A percentile compares a stretch with the other conserved stretches of the same genome.
These are phyloP conservation scores for Polyporus tsugae DNA, from an alignment of 1,284 basidiomycete genomes.

Conservation along the genomic window DNA sequence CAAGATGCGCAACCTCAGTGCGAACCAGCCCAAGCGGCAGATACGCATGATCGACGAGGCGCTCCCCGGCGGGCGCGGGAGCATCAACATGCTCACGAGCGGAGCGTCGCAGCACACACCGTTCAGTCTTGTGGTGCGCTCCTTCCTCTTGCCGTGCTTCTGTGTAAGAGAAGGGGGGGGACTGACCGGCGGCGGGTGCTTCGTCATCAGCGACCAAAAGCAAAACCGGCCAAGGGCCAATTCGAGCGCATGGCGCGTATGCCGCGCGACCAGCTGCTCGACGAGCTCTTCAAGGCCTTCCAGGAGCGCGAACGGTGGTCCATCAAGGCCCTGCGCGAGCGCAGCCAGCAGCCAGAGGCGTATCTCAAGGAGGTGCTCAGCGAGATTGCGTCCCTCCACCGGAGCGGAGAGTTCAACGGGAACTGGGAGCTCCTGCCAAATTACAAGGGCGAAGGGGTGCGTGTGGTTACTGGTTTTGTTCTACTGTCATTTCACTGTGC, in stretches of 20 bases:
- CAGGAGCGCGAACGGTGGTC: slow-evolving; percentile 85
- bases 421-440: slow-evolving; percentile 75
- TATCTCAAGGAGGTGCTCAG: slow-evolving; percentile 90
- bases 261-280: slow-evolving; percentile 89
- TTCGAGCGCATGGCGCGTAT: slow-evolving; percentile 92
- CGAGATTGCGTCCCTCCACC: slow-evolving; percentile 85
- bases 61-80: slow-evolving; percentile 67
- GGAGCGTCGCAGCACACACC: slow-evolving; percentile 44
- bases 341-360: slow-evolving; percentile 90
- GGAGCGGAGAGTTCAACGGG: slow-evolving; percentile 79
- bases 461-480: slow-evolving; percentile 35
- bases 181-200: not conserved
- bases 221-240: slow-evolving; percentile 69
- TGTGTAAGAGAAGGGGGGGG: not conserved
- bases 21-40: slow-evolving; percentile 67
- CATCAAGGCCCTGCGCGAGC: slow-evolving; percentile 81
- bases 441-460: slow-evolving; percentile 66
- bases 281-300: slow-evolving; percentile 86
- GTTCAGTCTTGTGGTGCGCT: slow-evolving; percentile 68
- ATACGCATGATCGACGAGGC: slow-evolving; percentile 64
- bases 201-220: slow-evolving; percentile 60
- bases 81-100: slow-evolving; percentile 66
- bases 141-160: not conserved
- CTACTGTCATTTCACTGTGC: too few species aligned
- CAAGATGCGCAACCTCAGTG: slow-evolving; percentile 64